These are phyloP conservation scores for Aureobasidium sp. DNA, from an alignment of 2,329 filamentous ascomycete genomes.

Conservation along the genomic window DNA sequence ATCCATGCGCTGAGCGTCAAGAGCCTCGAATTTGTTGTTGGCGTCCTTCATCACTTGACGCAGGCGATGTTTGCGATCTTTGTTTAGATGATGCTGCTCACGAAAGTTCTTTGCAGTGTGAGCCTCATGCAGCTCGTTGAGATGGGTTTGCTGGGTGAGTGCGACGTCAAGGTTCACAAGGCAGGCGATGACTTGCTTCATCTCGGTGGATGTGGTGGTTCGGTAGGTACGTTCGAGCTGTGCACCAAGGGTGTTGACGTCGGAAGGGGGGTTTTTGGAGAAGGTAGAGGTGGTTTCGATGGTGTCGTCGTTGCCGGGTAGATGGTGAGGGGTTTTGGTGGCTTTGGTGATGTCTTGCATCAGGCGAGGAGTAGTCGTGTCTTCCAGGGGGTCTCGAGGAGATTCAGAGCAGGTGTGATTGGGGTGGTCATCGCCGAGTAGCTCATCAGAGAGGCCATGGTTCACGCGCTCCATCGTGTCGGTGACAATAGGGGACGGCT, in stretches of 20 bases:
- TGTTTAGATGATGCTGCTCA: not conserved
- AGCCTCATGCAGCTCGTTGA: not conserved
- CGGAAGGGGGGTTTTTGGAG: not conserved
- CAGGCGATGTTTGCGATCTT: not conserved
- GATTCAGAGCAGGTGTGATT: too few relatives aligned
- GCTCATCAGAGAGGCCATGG: too few relatives aligned
- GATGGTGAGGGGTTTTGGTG: too few relatives aligned
- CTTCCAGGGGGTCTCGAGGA: too few relatives aligned
- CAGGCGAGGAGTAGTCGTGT: too few relatives aligned
- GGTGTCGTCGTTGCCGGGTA: not conserved
- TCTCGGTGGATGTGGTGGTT: not conserved
- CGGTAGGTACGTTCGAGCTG: not conserved
- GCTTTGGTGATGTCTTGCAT: too few relatives aligned
- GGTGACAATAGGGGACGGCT: not conserved
- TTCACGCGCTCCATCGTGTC: not conserved
- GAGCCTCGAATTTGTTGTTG: not conserved
- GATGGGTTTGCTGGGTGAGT: not conserved
- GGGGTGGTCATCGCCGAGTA: not conserved
- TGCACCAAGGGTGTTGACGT: not conserved
- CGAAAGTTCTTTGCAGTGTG: not conserved
- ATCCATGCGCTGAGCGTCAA: not conserved
- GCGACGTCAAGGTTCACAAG: not conserved
- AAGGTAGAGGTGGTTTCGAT: not conserved
- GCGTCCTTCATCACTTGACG: not conserved
- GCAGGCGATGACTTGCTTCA: not conserved